Evolutionary conservation across 2,329 filamentous ascomycete species (phyloP), one percentile per base, ranked within the genome.

Genomic region (Aspergillus versicolor): DNA sequence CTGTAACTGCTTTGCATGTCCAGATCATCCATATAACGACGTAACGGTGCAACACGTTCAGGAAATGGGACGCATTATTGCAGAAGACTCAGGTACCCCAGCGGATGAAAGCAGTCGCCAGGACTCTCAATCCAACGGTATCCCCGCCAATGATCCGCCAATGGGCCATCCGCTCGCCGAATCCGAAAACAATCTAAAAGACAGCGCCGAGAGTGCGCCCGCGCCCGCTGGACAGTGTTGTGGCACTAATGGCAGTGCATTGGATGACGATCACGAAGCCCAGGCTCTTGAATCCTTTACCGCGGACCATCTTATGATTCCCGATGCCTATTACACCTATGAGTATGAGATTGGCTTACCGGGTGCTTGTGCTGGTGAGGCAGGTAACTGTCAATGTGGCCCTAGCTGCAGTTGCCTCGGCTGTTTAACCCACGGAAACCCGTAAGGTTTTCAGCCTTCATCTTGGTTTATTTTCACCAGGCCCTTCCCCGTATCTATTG

Each of bases 371-470:
- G 76, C 75, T 34, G 77, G 82, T 58, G 67, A 73, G 3, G 79
- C 75, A 5, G 81, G 80, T 3, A 81, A 75, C 24, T 83, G 81
- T 56, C 78, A 79, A 60, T 83, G 81, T 56, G 80, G 79, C 15
- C 77, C 77, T 54, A 79, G 80, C 40, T 83, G 81, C 62, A 74
- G 69, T 54, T 83, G 81, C 61, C 71, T 80, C n/a, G 80, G 79
- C 13, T 83, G 81, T 61, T 68, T 82, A 12, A 81, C 79, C 3
- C 81, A 83, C 54, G 78, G 75, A 19, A 53, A 80, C 79, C 3
- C 80, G 81, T 56, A 77, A 78, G 22, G 79, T 78, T 13, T 61
- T 61, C 80, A 21, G 30, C 37, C 19, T 27, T 19, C 37, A 40
- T 24, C 46, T 51, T 52, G 37, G 49, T 46, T 30, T 32, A 24